Evolutionary conservation across 176 grass and related monocot species (phyloP).

Genomic region (Aegilops tauschii): DNA sequence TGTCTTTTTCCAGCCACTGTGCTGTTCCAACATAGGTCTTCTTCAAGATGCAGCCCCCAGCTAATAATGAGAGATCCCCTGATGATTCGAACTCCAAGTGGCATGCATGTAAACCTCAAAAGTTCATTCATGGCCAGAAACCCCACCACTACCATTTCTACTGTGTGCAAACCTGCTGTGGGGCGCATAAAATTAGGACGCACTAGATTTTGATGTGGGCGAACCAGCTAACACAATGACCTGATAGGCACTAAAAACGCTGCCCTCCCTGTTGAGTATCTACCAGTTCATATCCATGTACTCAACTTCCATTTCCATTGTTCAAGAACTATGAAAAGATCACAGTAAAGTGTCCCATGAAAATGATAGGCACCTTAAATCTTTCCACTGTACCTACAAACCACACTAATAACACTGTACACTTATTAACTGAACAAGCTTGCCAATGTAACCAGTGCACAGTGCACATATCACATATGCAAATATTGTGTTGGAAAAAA

Average conservation of each 20-base stretch:
- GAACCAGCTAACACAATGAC: constrained; percentile 42
- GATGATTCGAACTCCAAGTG: constrained; percentile 28
- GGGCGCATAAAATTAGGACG: constrained; percentile 31
- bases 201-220: constrained; percentile 25
- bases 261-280: constrained; percentile 9
- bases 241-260: constrained; percentile 19
- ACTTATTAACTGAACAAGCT: constrained; percentile 16
- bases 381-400: neutral
- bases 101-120: constrained; percentile 40
- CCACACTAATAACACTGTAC: neutral
- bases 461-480: neutral
- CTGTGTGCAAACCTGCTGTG: constrained; percentile 9
- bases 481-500: neutral
- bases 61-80: constrained; percentile 27
- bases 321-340: constrained; percentile 21
- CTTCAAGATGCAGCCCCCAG: neutral
- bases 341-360: neutral
- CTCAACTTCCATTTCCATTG: constrained; percentile 22
- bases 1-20: neutral
- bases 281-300: constrained; percentile 21
- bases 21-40: constrained; percentile 17
- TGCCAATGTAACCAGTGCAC: neutral
- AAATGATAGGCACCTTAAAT: neutral
- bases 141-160: constrained; percentile 39
- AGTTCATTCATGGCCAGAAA: constrained; percentile 26